Base-by-base conservation (phyloP, 768 basidiomycete genomes). In the Trametopsis cervina region DNA sequence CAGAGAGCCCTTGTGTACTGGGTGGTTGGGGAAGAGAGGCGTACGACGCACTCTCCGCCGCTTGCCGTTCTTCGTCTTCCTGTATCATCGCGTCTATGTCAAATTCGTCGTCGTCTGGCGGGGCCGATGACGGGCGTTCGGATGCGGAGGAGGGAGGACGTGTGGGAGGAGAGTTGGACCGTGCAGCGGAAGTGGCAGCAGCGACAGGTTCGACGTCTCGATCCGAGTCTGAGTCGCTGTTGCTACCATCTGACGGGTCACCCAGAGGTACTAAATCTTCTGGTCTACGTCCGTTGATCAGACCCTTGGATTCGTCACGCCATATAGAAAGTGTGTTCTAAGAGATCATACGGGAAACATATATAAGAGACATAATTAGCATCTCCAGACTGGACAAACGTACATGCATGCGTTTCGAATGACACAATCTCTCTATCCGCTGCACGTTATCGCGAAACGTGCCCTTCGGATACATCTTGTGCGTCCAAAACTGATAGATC, bases 401-500 rank as follows among this genome's bases (percentile, higher is more conserved):
- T 60, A 96, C 95, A 66, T 85, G 76, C 83, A 97, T 87, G 12
- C 87, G 78, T 43, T 81, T 80, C 4, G 87, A 83, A 55, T 88
- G 87, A 60, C 90, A 96, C 10, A 96, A 64, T 57, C 85, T 89
- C 70, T 99, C 95, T 9, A 98, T 79, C 9, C 85, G 76, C 25
- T 79, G 69, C 4, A 95, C 81, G 0, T 92, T 95, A 59, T 96
- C 93, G 39, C 74, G 73, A 63, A 98, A 96, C 35, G 85, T 82
- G 3, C 79, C 83, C 59, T 86, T 90, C 4, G 96, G 96, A 61
- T 86, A 94, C 73, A 99, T 73, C 57, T 76, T 78, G 68, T 98
- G 96, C 3, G 91, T 77, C 96, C 96, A 99, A 57, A 92, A 87
- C 59, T 93, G 91, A 62, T 98, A 98, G 27, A 87, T 69, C 52